Conservation (phyloP, 1,284 basidiomycete species). For the Stygiomarasmius scandens region DNA sequence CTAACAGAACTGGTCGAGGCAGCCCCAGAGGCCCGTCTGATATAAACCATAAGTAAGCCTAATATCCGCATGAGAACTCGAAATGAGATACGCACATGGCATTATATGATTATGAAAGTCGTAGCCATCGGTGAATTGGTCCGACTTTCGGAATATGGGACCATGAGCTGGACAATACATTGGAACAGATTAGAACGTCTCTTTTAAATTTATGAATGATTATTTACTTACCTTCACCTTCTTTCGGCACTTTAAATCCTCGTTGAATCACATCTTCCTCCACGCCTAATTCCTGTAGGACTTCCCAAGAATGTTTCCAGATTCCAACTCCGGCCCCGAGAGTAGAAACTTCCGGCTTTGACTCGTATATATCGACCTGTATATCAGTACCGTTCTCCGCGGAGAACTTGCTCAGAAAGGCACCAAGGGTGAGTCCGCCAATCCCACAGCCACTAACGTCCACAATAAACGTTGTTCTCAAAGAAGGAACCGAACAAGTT, state of each 20-base stretch:
- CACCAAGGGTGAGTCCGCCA: conserved; percentile 39
- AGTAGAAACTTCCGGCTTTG: conserved; percentile 34
- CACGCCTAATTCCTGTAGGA: conserved; percentile 36
- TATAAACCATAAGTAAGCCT: background rate
- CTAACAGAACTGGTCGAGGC: conserved; percentile 34
- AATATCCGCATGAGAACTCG: background rate
- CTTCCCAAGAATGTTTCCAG: conserved; percentile 42
- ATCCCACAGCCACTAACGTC: conserved; percentile 41
- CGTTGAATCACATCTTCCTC: conserved; percentile 31
- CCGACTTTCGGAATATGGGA: conserved; percentile 28
- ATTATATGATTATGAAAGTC: conserved; percentile 32
- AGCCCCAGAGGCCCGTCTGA: conserved; percentile 37
- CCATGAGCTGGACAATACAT: conserved; percentile 16
- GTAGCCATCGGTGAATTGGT: conserved; percentile 25
- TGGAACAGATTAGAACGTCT: conserved; percentile 1
- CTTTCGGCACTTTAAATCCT: conserved; percentile 26
- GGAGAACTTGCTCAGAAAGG: conserved; percentile 31
- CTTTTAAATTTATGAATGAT: background rate
- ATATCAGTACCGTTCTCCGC: conserved; percentile 12
- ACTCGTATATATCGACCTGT: conserved; percentile 40
- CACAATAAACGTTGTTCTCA: no score
- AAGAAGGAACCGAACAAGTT: no score
- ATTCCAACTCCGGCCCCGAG: conserved; percentile 40
- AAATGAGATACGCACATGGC: conserved; percentile 22
- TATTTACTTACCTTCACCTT: conserved; percentile 21